phyloP scores from a whole-genome alignment of 495 filamentous ascomycete species.

The Platismatia glauca region DNA sequence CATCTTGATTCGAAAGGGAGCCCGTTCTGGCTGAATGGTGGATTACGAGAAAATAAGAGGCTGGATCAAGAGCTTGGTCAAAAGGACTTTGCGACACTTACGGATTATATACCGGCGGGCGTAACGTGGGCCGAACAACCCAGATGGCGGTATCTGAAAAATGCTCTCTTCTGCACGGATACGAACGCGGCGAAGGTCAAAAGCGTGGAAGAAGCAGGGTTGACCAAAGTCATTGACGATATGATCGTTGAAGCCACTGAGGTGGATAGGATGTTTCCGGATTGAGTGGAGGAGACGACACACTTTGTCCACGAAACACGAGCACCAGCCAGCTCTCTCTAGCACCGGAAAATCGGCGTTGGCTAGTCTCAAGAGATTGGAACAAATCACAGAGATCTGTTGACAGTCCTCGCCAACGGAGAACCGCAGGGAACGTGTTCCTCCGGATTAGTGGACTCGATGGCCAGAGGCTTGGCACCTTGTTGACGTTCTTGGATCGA shows the following conservation, averaged over 20 bases:
- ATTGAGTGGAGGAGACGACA: neutral
- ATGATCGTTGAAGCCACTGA: conserved; percentile 1
- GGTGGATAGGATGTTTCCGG: neutral
- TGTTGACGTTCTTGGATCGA: neutral
- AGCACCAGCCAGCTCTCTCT: neutral
- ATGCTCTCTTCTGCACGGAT: neutral
- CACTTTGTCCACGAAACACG: neutral
- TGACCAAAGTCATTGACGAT: neutral
- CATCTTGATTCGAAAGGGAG: neutral
- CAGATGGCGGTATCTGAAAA: neutral
- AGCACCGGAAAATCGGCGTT: neutral
- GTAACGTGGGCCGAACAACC: neutral
- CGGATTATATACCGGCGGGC: neutral
- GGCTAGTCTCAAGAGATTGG: neutral
- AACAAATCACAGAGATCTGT: neutral
- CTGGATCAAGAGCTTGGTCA: neutral
- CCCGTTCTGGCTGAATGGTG: conserved; percentile 1
- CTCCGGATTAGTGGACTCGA: neutral
- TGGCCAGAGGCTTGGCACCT: neutral
- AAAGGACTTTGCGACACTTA: neutral
- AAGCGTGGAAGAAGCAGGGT: neutral
- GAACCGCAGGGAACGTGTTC: neutral
- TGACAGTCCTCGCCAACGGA: neutral
- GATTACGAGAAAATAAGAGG: conserved; percentile 6
- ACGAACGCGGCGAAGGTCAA: neutral